A percentile compares a stretch with the other conserved stretches of the same genome.
Conservation (phyloP, 1,284 basidiomycete genomes). For the Farysia itapuensis region DNA sequence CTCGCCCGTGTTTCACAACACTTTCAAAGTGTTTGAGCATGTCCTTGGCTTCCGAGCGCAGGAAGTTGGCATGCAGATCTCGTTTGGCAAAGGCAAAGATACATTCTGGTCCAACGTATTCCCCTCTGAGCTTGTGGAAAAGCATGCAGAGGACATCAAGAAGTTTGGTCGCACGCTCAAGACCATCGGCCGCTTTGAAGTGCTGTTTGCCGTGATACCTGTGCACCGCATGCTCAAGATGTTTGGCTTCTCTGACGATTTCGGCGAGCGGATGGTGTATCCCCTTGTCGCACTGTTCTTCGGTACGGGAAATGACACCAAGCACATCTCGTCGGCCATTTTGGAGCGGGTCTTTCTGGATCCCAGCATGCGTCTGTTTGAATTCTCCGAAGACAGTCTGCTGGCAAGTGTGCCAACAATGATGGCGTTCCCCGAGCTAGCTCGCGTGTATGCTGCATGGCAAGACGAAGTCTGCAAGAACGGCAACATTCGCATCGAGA, state of each 20-base stretch:
- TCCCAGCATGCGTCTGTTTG: constrained; percentile 64
- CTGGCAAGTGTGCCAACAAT: constrained; percentile 62
- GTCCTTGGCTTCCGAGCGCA: constrained; percentile 44
- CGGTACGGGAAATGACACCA: constrained; percentile 69
- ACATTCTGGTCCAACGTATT: constrained; percentile 53
- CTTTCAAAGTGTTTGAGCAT: constrained; percentile 51
- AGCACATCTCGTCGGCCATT: constrained; percentile 67
- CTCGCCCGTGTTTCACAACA: constrained; percentile 51
- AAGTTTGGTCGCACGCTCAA: constrained; percentile 49
- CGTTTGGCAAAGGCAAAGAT: constrained; percentile 52
- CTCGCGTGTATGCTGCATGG: constrained; percentile 65
- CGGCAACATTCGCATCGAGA: constrained; percentile 63
- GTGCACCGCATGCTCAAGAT: constrained; percentile 46
- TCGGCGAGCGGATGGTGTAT: constrained; percentile 67
- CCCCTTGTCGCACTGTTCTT: constrained; percentile 68
- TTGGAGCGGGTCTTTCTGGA: constrained; percentile 68
- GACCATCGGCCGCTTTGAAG: constrained; percentile 52
- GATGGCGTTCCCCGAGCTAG: constrained; percentile 63
- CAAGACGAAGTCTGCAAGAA: constrained; percentile 62
- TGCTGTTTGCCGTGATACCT: constrained; percentile 51
- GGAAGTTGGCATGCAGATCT: constrained; percentile 53
- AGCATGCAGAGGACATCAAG: constrained; percentile 44
- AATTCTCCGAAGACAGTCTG: constrained; percentile 50
- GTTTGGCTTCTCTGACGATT: constrained; percentile 61
- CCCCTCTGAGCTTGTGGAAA: constrained; percentile 51